Conservation (phyloP, 345 rosid species). For the Xanthoceras sorbifolium region DNA sequence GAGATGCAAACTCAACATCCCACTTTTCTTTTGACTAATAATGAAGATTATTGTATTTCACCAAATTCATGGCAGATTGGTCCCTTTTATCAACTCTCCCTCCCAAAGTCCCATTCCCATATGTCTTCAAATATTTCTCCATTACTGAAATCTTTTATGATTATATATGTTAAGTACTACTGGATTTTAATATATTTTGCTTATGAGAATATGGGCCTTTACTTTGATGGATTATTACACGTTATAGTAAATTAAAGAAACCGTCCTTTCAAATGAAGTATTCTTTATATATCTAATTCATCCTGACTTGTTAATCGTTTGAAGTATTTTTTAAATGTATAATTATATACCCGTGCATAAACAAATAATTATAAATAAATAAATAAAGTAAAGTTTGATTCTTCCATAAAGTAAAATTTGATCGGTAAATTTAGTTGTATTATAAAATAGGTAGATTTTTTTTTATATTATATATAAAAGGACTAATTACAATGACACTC, state of each 20-base stretch:
- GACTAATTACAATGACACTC: too few species aligned
- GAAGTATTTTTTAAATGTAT: neutral
- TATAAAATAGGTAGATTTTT: too few species aligned
- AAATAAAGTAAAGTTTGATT: too few species aligned
- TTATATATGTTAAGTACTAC: neutral
- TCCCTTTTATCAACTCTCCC: slow-evolving; percentile 3
- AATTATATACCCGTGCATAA: neutral
- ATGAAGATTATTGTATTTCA: neutral
- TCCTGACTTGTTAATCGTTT: neutral
- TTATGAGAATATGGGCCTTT: neutral
- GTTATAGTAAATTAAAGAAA: neutral
- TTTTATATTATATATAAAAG: too few species aligned
- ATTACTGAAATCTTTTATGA: neutral
- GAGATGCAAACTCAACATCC: neutral
- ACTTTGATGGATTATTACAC: neutral
- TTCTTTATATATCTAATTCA: neutral
- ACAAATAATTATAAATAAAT: neutral
- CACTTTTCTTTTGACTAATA: neutral
- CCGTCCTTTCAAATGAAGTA: neutral
- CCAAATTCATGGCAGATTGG: slow-evolving; percentile 8
- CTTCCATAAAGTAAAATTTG: too few species aligned
- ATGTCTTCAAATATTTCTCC: neutral
- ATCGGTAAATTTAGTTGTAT: too few species aligned
- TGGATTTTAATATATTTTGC: neutral
- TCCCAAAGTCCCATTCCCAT: too few species aligned